phyloP scores from a whole-genome alignment of 2,329 filamentous ascomycete genomes.

The Cladophialophora bantiana region DNA sequence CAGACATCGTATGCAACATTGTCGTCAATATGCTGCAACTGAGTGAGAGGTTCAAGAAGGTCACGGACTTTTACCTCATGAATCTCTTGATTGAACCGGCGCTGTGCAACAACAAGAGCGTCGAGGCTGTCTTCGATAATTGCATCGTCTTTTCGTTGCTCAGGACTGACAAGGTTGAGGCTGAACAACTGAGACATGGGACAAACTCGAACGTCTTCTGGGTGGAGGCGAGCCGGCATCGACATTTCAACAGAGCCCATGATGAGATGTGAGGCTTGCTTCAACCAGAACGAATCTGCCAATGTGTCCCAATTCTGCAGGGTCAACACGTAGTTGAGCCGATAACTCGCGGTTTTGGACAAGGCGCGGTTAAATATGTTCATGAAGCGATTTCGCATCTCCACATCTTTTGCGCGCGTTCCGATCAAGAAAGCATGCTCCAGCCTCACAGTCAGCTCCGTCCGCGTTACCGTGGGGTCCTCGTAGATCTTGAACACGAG shows the following conservation, averaged over 20 bases:
- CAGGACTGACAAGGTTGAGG: conserved; percentile 68
- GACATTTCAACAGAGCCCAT: conserved; percentile 90
- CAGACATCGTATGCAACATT: conserved; percentile 87
- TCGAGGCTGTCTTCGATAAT: conserved; percentile 87
- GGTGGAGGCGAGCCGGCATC: conserved; percentile 75
- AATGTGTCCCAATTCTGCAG: conserved; percentile 98
- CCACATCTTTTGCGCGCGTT: conserved; percentile 87
- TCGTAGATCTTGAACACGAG: conserved; percentile 98
- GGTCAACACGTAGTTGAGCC: conserved; percentile 85
- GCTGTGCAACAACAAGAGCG: conserved; percentile 75
- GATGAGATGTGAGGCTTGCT: conserved; percentile 91
- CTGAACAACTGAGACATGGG: conserved; percentile 76
- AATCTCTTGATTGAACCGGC: conserved; percentile 82
- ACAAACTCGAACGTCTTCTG: conserved; percentile 82
- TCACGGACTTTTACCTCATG: conserved; percentile 87
- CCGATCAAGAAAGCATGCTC: conserved; percentile 98
- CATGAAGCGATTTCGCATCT: conserved; percentile 98
- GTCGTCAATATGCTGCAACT: conserved; percentile 88
- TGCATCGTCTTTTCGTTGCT: conserved; percentile 66
- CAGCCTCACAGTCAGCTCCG: conserved; percentile 94
- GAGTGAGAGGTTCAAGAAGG: conserved; percentile 84
- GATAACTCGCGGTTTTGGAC: conserved; percentile 87
- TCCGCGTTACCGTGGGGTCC: conserved; percentile 91
- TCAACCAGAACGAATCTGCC: conserved; percentile 93
- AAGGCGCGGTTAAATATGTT: conserved; percentile 93